phyloP scores from a whole-genome alignment of 1,284 basidiomycete species.

The Abortiporus biennis region DNA sequence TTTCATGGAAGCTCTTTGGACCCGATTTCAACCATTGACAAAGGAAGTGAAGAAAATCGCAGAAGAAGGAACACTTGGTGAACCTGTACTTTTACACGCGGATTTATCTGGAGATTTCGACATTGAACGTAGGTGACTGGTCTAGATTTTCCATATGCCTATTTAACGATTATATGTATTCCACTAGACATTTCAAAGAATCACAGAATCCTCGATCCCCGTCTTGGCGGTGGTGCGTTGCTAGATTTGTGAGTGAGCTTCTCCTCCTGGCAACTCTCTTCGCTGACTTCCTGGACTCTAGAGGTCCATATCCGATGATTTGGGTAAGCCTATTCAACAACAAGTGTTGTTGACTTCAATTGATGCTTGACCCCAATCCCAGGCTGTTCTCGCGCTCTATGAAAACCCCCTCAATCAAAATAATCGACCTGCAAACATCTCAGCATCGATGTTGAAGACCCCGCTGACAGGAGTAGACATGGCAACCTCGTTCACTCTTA shows the following conservation, averaged over 20 bases:
- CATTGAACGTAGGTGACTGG: constrained; percentile 54
- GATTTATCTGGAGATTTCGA: constrained; percentile 73
- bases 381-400: constrained; percentile 76
- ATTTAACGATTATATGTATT: neutral
- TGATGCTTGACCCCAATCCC: neutral
- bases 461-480: constrained; percentile 76
- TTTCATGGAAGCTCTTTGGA: constrained; percentile 88
- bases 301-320: constrained; percentile 78
- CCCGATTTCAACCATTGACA: constrained; percentile 69
- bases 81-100: constrained; percentile 59
- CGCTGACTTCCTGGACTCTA: constrained; percentile 24
- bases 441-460: constrained; percentile 65
- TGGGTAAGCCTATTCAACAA: constrained; percentile 46
- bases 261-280: no score
- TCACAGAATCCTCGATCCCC: constrained; percentile 77
- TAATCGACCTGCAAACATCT: constrained; percentile 49
- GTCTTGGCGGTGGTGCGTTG: constrained; percentile 79
- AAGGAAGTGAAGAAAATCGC: constrained; percentile 61
- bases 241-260: constrained; percentile 66
- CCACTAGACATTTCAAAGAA: constrained; percentile 59
- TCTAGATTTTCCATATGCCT: neutral
- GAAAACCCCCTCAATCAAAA: constrained; percentile 69
- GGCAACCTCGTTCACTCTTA: constrained; percentile 71
- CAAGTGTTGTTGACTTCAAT: neutral
- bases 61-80: constrained; percentile 55